These are phyloP conservation scores for Anastatica hierochuntica DNA, from an alignment of 345 rosid species.

Conservation along the genomic window DNA sequence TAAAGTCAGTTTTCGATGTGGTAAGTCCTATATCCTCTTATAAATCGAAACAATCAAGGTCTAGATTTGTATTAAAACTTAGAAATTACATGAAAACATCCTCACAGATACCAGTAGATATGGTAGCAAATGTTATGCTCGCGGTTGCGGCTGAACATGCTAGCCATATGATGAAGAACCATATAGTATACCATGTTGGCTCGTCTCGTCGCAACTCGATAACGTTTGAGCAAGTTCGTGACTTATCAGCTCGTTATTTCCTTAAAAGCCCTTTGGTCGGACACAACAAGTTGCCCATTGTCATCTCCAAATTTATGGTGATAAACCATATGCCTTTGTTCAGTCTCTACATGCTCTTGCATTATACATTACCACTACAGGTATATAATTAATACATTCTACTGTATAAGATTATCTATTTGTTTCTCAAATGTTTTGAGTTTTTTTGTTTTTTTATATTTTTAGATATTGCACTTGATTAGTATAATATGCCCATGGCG, in stretches of 20 bases:
- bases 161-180: constrained; percentile 8
- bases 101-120: constrained; percentile 20
- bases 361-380: constrained; percentile 52
- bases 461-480: constrained; percentile 14
- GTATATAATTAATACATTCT: too few species aligned
- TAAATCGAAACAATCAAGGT: too few species aligned
- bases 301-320: constrained; percentile 41
- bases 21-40: too few species aligned
- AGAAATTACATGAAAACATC: too few species aligned
- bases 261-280: constrained; percentile 56
- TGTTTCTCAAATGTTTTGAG: too few species aligned
- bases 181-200: constrained; percentile 64
- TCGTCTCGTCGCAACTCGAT: constrained; percentile 51
- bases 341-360: constrained; percentile 54
- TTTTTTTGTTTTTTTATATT: not conserved
- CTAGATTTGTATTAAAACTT: too few species aligned
- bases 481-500: constrained; percentile 11
- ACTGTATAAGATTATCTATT: too few species aligned
- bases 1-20: too few species aligned
- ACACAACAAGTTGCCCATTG: constrained; percentile 56
- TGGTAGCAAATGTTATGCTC: constrained; percentile 22
- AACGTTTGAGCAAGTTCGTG: constrained; percentile 36
- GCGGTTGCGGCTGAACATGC: constrained; percentile 8
- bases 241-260: constrained; percentile 42
- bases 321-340: constrained; percentile 54